These are phyloP conservation scores for Phytophthora nicotianae DNA, from an alignment of 352 stramenopile species.

Conservation along the genomic window DNA sequence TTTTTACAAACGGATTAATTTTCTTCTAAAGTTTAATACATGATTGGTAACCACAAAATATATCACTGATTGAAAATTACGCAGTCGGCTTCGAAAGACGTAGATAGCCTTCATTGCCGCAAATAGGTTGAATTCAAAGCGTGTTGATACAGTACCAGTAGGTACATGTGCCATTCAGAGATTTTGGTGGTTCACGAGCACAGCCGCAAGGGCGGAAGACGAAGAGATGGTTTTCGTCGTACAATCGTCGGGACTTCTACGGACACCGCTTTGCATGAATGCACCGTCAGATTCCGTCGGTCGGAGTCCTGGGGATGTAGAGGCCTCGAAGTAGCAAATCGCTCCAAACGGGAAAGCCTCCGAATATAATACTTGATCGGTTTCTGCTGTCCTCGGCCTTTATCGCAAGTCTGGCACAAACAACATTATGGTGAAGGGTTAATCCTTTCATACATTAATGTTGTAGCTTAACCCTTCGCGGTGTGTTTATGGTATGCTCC, in stretches of 20 bases:
- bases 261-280: not conserved
- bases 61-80: no score
- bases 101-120: no score
- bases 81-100: no score
- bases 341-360: constrained; percentile 12
- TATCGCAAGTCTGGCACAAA: constrained; percentile 1
- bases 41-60: no score
- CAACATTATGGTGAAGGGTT: not conserved
- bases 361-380: constrained; percentile 14
- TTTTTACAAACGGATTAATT: no score
- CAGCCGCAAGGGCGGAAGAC: constrained; percentile 25
- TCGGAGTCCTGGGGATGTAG: constrained; percentile 14
- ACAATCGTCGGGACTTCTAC: constrained; percentile 11
- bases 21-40: no score
- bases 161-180: not conserved
- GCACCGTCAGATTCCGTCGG: constrained; percentile 23
- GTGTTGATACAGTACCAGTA: no score
- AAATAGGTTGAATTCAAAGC: no score
- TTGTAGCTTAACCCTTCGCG: no score
- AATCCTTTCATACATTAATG: no score
- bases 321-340: constrained; percentile 24
- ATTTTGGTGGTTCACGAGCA: constrained; percentile 24
- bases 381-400: not conserved
- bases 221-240: constrained; percentile 17
- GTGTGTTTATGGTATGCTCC: no score